Evolutionary conservation across 2,329 filamentous ascomycete genomes (phyloP).

Genomic region (Mollisiaceae sp.): DNA sequence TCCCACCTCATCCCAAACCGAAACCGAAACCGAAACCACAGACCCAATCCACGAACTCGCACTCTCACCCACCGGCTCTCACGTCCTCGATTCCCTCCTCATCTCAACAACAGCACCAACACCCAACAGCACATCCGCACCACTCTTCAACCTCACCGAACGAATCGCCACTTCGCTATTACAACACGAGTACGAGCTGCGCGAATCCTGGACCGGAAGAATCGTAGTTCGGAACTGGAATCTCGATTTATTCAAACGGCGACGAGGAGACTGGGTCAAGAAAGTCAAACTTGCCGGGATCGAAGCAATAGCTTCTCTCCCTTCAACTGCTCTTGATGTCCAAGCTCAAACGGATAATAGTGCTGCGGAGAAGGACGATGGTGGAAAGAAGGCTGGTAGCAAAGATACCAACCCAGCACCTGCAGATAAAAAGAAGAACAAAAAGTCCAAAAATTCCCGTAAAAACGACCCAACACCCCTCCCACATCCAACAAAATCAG

Average conservation of each 20-base stretch:
- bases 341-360: too few species aligned
- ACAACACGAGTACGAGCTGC: conserved; percentile 61
- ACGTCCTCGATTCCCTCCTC: conserved; percentile 72
- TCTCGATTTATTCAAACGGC: conserved; percentile 72
- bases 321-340: conserved; percentile 2
- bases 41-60: conserved; percentile 43
- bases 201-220: conserved; percentile 68
- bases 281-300: conserved; percentile 52
- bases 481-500: conserved; percentile 30
- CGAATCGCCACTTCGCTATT: conserved; percentile 67
- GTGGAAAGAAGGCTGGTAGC: background rate
- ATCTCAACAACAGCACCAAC: conserved; percentile 30
- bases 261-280: conserved; percentile 66
- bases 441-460: conserved; percentile 21
- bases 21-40: conserved; percentile 1
- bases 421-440: conserved; percentile 18
- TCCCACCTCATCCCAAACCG: conserved; percentile 13
- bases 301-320: background rate
- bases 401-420: conserved; percentile 5
- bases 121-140: conserved; percentile 16
- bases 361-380: background rate
- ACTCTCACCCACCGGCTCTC: conserved; percentile 65
- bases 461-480: background rate
- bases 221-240: conserved; percentile 77
- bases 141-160: conserved; percentile 69